These are phyloP conservation scores for Coemansia sp. DNA, from an alignment of 192 early-diverging fungal genomes.

Conservation along the genomic window DNA sequence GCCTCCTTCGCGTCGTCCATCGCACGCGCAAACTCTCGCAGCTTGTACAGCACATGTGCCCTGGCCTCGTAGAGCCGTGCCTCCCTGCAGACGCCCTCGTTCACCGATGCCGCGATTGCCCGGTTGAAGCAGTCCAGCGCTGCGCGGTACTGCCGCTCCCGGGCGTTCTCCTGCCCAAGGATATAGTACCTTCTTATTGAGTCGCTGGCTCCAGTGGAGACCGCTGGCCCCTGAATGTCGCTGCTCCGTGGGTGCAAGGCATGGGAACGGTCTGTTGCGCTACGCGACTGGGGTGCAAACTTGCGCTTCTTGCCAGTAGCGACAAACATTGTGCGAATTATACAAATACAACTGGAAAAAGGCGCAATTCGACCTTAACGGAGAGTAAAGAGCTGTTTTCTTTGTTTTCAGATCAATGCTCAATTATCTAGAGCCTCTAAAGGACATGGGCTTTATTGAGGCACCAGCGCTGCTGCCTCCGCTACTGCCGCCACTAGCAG, in stretches of 20 bases:
- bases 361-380: neutral
- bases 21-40: constrained; percentile 33
- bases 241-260: neutral
- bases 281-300: constrained; percentile 1
- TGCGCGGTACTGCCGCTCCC: constrained; percentile 23
- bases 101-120: constrained; percentile 26
- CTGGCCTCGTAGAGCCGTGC: constrained; percentile 31
- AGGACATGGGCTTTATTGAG: constrained; percentile 35
- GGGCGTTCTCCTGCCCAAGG: constrained; percentile 29
- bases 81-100: constrained; percentile 12
- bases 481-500: constrained; percentile 2
- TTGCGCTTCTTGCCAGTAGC: constrained; percentile 29
- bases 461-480: neutral
- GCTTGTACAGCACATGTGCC: constrained; percentile 27
- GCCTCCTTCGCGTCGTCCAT: constrained; percentile 38
- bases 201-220: neutral
- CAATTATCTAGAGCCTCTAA: constrained; percentile 11
- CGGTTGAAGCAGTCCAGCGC: constrained; percentile 42
- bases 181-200: constrained; percentile 11
- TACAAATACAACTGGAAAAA: too few species aligned
- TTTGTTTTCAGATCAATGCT: too few species aligned
- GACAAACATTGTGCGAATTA: constrained; percentile 18
- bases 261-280: neutral
- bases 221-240: neutral
- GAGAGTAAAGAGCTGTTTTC: too few species aligned